A percentile compares a stretch with the other conserved stretches of the same genome.
These are phyloP conservation scores for Mycena crocata DNA, from an alignment of 768 basidiomycete genomes.

Conservation along the genomic window DNA sequence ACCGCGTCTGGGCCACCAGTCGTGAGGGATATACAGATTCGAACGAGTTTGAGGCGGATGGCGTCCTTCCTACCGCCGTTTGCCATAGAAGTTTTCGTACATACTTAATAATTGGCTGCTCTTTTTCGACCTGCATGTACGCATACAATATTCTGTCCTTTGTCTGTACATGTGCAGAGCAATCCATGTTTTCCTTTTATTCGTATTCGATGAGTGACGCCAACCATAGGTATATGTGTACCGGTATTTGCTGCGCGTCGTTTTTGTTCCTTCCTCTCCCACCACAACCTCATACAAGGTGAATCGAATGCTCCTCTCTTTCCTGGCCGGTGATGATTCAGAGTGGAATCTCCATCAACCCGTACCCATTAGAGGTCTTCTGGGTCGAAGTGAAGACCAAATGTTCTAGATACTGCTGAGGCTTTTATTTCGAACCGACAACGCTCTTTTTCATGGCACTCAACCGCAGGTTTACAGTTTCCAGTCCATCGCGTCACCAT, in stretches of 20 bases:
- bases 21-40: slow-evolving; percentile 25
- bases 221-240: slow-evolving; percentile 1
- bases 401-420: slow-evolving; percentile 97
- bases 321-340: slow-evolving; percentile 76
- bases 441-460: slow-evolving; percentile 27
- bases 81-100: slow-evolving; percentile 69
- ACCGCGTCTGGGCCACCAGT: not conserved
- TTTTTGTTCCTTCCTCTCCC: not conserved
- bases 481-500: slow-evolving; percentile 47
- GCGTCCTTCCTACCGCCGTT: slow-evolving; percentile 61
- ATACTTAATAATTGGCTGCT: too few species aligned
- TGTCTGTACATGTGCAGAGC: too few species aligned
- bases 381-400: slow-evolving; percentile 82
- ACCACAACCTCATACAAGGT: slow-evolving; percentile 4
- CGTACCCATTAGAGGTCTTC: slow-evolving; percentile 46
- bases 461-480: slow-evolving; percentile 21
- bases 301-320: slow-evolving; percentile 19
- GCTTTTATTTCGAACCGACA: slow-evolving; percentile 39
- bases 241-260: not conserved
- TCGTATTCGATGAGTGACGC: too few species aligned
- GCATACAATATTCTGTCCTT: too few species aligned
- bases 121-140: slow-evolving; percentile 52
- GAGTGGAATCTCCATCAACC: slow-evolving; percentile 93
- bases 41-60: slow-evolving; percentile 84
- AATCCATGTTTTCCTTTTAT: too few species aligned